Conservation (phyloP, 176 grass and related monocot genomes). For the Lolium multiflorum region DNA sequence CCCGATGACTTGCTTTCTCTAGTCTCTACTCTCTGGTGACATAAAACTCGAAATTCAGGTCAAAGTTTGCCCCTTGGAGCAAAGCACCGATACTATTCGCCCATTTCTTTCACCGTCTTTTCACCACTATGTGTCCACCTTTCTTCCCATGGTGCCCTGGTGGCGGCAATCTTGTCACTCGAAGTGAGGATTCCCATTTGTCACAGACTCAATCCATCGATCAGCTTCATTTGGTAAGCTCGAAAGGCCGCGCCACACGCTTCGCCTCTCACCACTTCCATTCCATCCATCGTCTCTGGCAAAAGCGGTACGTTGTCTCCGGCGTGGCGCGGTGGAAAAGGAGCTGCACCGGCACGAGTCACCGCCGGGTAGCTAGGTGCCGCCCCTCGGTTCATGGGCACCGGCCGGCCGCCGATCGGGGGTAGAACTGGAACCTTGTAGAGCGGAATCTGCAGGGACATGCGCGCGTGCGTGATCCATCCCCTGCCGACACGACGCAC, state of each 20-base stretch:
- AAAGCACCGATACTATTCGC: slow-evolving; percentile 35
- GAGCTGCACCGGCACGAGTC: neutral
- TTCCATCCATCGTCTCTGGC: neutral
- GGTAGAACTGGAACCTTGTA: neutral
- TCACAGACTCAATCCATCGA: neutral
- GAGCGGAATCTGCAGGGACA: neutral
- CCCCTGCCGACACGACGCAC: slow-evolving; percentile 6
- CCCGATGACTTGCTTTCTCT: too few species aligned
- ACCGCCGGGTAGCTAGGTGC: neutral
- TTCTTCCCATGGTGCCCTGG: neutral
- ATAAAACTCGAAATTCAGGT: slow-evolving; percentile 29
- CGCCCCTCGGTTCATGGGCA: neutral
- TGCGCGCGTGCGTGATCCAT: neutral
- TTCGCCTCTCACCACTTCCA: neutral
- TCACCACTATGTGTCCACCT: slow-evolving; percentile 21
- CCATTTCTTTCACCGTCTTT: slow-evolving; percentile 2
- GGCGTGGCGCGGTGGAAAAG: neutral
- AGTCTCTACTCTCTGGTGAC: neutral
- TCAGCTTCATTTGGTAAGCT: slow-evolving; percentile 35
- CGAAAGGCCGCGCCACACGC: neutral
- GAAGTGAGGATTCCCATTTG: slow-evolving; percentile 31
- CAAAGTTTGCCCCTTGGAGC: slow-evolving; percentile 36
- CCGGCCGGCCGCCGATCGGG: neutral
- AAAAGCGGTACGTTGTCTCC: neutral
- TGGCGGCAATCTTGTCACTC: slow-evolving; percentile 44